Evolutionary conservation across 1,139 yeast genomes (phyloP).

Genomic region (Yamadazyma friedrichii): DNA sequence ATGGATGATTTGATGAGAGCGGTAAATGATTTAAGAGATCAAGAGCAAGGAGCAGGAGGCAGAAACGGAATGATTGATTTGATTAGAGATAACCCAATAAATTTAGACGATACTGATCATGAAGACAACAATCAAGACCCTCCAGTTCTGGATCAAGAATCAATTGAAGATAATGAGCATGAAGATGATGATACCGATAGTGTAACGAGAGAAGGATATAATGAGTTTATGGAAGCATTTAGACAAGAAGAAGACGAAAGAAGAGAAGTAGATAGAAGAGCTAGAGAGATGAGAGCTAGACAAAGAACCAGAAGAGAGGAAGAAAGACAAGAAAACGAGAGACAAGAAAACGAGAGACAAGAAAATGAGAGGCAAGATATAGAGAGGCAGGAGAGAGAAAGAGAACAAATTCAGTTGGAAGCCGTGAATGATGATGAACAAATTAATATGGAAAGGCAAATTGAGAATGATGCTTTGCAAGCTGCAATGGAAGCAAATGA

Average conservation of each 20-base stretch:
- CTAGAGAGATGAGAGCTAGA: neutral
- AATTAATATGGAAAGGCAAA: no score
- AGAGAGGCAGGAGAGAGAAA: neutral
- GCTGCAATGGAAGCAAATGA: neutral
- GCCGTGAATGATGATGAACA: neutral
- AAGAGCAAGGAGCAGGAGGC: conserved; percentile 10
- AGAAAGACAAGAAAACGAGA: neutral
- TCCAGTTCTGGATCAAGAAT: neutral
- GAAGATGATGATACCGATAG: neutral
- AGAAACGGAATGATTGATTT: conserved; percentile 2
- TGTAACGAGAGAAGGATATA: no score
- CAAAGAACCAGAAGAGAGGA: neutral
- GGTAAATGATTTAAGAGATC: conserved; percentile 27
- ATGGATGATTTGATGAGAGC: conserved; percentile 32
- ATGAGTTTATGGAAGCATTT: no score
- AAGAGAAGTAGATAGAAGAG: neutral
- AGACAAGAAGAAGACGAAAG: neutral
- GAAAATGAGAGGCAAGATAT: neutral
- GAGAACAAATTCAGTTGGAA: neutral
- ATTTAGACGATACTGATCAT: conserved; percentile 4
- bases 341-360: neutral
- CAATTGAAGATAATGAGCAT: neutral
- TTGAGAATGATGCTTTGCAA: neutral
- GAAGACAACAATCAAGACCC: neutral
- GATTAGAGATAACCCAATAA: conserved; percentile 11